Base-by-base conservation (phyloP, 176 grass and related monocot species). In the Oryza australiensis region DNA sequence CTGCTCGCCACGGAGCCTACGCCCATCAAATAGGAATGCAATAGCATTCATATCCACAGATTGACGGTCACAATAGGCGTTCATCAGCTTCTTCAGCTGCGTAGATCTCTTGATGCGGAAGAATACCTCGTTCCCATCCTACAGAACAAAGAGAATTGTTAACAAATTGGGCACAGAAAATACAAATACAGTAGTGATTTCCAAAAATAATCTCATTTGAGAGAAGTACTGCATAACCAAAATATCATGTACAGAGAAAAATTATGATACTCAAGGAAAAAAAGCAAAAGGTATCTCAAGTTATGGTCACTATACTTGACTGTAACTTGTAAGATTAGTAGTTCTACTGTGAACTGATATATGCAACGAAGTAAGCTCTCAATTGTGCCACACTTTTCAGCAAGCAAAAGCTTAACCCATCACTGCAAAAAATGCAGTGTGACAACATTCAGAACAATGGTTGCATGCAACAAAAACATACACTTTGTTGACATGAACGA, bases 121-220 rank as follows among this genome's bases (percentile, higher is more conserved):
- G 59, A 91, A 93, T 16, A 97, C 90, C 76, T 93, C 88, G 14
- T 96, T 97, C 14, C 92, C 92, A 84, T 94, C 92, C 92, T 94
- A 80, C 9, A 9, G 0, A 8, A 23, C 1, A 23, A 29, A 65
- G 3, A 5, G 5, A 3, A 24, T 10, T 57, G 6, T 23, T 9
- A 57, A 57, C 53, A 0, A 9, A 1, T 57, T 15, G 43, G 5
- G 20, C 20, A 57, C 6, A 22, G 9, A 57, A n/a, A 57, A 57
- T 7, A 57, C 53, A 57, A n/a, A n/a, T 8, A 57, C 20, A n/a
- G 20, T 51, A 51, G 16, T 51, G 4, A 51, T 14, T 51, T 48
- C 16, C 48, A 51, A 51, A 51, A 53, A 53, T 20, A 53, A 20
- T 46, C 48, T 53, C 13, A 9, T 20, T 51, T 7, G 1, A 53